Base-by-base conservation (phyloP, 1,284 basidiomycete species). In the Moesziomyces parantarcticus region DNA sequence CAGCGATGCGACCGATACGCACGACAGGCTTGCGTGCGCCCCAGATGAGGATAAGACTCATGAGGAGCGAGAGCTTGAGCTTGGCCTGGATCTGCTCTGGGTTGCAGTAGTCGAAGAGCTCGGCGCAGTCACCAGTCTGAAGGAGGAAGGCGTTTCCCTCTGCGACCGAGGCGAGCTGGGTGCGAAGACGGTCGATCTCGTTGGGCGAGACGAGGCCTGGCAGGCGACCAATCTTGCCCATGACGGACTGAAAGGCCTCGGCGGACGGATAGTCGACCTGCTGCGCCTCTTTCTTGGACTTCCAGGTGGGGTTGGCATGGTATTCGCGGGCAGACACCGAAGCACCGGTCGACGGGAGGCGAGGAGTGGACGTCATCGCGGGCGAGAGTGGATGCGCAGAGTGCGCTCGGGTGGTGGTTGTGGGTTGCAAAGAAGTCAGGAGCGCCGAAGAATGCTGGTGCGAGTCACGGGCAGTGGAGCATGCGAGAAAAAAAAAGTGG, bases 51-150 rank as follows among this genome's bases (percentile, higher is more conserved):
- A 99, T 93, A 47, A 99, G 88, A 18, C 93, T 96, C 88, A 98
- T 97, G 14, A 95, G 92, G 8, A 99, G 88, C 75, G 97, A 93
- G 23, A 99, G 88, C 6, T 94, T 95, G 56, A 99, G 91, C 84
- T 97, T 97, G 55, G 92, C 90, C 50, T 94, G 91, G 75, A 99
- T 95, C 66, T 95, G 95, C 85, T 93, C 90, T 0, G 92, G 94
- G 84, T 96, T 80, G 78, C 85, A 86, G 55, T 85, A 85, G 49
- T 83, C 79, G 56, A 86, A 86, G 8, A 85, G 79, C 75, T 86
- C 95, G 22, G 95, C 96, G 79, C 95, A 99, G 83, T 99, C 97
- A 11, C 96, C 97, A 3, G 95, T 94, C 75, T 99, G 96, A 0
- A 99, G 88, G 29, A 99, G 87, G 85, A 99, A 99, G 0, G 94